phyloP scores from a whole-genome alignment of 2,329 filamentous ascomycete genomes.

The Ophiostoma piceae region DNA sequence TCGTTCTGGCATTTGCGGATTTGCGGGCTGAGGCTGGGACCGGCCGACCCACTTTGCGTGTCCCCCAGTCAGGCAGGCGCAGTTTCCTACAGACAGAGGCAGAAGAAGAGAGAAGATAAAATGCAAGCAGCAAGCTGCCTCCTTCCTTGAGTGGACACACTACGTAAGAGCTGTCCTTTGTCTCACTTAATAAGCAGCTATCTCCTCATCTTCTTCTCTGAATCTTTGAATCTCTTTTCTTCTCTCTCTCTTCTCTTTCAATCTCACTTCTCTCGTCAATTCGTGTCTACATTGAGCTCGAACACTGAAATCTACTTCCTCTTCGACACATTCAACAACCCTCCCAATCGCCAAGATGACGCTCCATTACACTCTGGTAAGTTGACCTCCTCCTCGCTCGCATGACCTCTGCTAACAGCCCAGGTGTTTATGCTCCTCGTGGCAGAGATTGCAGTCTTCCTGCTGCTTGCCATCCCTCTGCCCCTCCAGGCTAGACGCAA shows the following conservation, averaged over 20 bases:
- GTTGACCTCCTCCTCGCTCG: neutral
- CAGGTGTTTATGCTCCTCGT: constrained; percentile 81
- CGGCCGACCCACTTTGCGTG: neutral
- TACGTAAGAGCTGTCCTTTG: constrained; percentile 14
- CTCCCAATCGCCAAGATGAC: constrained; percentile 43
- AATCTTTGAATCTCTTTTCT: neutral
- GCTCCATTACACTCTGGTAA: constrained; percentile 53
- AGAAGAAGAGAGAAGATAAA: neutral
- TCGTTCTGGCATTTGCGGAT: constrained; percentile 7
- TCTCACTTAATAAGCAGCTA: constrained; percentile 7
- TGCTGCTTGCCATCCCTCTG: constrained; percentile 76
- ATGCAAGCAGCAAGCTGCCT: constrained; percentile 9
- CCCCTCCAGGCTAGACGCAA: constrained; percentile 80
- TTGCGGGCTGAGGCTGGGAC: constrained; percentile 13
- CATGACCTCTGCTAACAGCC: neutral
- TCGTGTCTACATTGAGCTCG: neutral
- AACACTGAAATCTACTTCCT: neutral
- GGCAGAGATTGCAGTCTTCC: constrained; percentile 76
- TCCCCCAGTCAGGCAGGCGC: constrained; percentile 7
- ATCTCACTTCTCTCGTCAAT: neutral
- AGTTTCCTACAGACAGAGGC: no score
- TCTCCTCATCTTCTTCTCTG: neutral
- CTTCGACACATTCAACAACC: constrained; percentile 6
- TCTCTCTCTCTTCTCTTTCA: neutral
- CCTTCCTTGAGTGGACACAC: neutral